These are phyloP conservation scores for Fusarium redolens DNA, from an alignment of 2,329 filamentous ascomycete species.

Conservation along the genomic window DNA sequence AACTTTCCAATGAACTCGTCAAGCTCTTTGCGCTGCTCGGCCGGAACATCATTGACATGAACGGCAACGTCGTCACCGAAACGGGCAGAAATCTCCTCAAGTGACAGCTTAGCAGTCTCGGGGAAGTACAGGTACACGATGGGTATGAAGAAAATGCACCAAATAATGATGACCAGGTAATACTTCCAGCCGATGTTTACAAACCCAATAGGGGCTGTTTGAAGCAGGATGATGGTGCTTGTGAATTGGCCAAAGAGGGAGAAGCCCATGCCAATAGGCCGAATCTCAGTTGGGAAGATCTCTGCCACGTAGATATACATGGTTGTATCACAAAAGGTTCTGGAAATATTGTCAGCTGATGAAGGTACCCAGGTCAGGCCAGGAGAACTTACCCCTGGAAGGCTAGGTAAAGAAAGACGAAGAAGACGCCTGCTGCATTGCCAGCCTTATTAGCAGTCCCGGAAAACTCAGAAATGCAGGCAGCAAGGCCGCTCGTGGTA, in stretches of 20 bases:
- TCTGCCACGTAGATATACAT: conserved; percentile 54
- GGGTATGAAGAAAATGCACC: conserved; percentile 49
- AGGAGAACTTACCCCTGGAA: conserved; percentile 52
- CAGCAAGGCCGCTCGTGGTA: conserved; percentile 48
- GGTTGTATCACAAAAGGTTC: conserved; percentile 53
- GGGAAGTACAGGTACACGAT: conserved; percentile 48
- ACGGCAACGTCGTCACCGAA: conserved; percentile 63
- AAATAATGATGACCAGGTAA: conserved; percentile 59
- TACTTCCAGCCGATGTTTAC: conserved; percentile 61
- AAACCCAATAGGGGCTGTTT: conserved; percentile 53
- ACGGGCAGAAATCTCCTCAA: conserved; percentile 53
- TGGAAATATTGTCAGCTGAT: rapidly evolving
- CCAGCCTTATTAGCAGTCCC: conserved; percentile 53
- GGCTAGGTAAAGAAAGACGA: conserved; percentile 59
- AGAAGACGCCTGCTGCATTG: conserved; percentile 54
- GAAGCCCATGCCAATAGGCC: conserved; percentile 63
- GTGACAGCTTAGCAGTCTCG: conserved; percentile 49
- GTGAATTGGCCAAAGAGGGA: conserved; percentile 62
- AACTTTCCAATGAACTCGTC: background rate
- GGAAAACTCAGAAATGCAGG: conserved; percentile 50
- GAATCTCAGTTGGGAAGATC: conserved; percentile 58
- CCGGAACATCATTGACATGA: conserved; percentile 55
- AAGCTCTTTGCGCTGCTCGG: conserved; percentile 33
- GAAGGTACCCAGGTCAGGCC: rapidly evolving
- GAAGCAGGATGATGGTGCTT: conserved; percentile 57